A percentile compares a stretch with the other conserved stretches of the same genome.
These are phyloP conservation scores for Paracoccidioides brasiliensis DNA, from an alignment of 2,329 filamentous ascomycete species.

Conservation along the genomic window DNA sequence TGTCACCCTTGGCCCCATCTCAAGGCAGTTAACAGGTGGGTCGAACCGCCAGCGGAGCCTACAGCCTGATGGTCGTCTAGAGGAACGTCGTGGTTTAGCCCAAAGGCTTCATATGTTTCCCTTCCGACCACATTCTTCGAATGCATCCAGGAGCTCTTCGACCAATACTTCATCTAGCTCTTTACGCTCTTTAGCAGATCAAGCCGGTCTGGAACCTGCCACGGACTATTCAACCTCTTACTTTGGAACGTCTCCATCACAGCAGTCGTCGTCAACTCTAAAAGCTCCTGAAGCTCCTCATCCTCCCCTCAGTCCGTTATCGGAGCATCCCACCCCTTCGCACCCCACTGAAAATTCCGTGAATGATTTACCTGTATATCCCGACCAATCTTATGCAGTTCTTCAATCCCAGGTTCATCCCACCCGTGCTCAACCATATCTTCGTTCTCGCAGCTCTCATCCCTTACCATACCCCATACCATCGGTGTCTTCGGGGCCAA, in stretches of 20 bases:
- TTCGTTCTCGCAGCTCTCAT: slow-evolving; percentile 33
- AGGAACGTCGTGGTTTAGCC: slow-evolving; percentile 10
- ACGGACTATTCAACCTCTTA: slow-evolving; percentile 14
- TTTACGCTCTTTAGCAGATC: slow-evolving; percentile 16
- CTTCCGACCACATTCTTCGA: slow-evolving; percentile 20
- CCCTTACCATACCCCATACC: slow-evolving; percentile 23
- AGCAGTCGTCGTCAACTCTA: slow-evolving; percentile 2
- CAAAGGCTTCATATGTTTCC: slow-evolving; percentile 11
- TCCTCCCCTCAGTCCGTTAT: slow-evolving; percentile 10
- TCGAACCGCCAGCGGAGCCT: slow-evolving; percentile 7
- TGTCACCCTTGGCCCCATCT: slow-evolving; percentile 4
- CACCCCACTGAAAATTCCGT: slow-evolving; percentile 12
- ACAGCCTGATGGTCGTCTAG: slow-evolving; percentile 9
- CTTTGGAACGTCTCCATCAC: slow-evolving; percentile 6
- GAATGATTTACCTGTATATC: slow-evolving; percentile 32
- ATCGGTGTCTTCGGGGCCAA: slow-evolving; percentile 15
- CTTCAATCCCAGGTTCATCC: slow-evolving; percentile 33
- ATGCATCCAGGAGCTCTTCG: slow-evolving; percentile 23
- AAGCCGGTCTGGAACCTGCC: slow-evolving; percentile 10
- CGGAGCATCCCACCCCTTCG: slow-evolving; percentile 9
- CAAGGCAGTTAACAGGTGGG: slow-evolving; percentile 9
- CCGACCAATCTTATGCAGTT: slow-evolving; percentile 36
- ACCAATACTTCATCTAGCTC: slow-evolving; percentile 32
- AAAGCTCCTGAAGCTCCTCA: slow-evolving; percentile 6
- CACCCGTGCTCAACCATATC: slow-evolving; percentile 25